phyloP scores from a whole-genome alignment of 495 filamentous ascomycete genomes.

The Aspergillus homomorphus region DNA sequence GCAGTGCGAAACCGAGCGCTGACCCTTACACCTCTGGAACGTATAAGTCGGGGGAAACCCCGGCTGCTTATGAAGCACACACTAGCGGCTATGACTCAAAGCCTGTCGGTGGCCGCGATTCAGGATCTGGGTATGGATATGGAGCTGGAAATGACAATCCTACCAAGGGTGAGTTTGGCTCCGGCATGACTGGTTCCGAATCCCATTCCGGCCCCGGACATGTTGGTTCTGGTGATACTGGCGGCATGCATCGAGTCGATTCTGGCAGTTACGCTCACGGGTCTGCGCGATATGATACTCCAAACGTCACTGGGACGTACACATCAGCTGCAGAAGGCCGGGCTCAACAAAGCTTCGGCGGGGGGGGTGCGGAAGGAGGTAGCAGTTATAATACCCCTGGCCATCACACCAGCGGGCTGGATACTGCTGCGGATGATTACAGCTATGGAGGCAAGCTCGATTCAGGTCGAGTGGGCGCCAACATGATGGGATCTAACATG shows the following conservation, averaged over 20 bases:
- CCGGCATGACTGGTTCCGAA: background rate
- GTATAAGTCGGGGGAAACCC: slow-evolving; percentile 1
- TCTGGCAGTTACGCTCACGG: slow-evolving; percentile 20
- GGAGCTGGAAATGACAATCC: slow-evolving; percentile 11
- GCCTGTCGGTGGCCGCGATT: slow-evolving; percentile 1
- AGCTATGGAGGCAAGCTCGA: slow-evolving; percentile 9
- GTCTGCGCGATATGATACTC: slow-evolving; percentile 5
- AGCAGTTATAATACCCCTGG: slow-evolving; percentile 34
- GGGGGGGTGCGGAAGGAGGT: slow-evolving; percentile 25
- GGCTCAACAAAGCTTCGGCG: slow-evolving; percentile 18
- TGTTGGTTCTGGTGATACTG: background rate
- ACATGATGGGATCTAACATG: slow-evolving; percentile 2
- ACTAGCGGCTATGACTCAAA: slow-evolving; percentile 13
- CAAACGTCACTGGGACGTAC: slow-evolving; percentile 1
- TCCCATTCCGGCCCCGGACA: background rate
- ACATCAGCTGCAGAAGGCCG: background rate
- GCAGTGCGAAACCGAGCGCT: slow-evolving; percentile 25
- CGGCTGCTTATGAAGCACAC: slow-evolving; percentile 10
- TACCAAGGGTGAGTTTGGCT: slow-evolving; percentile 13
- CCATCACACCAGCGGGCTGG: slow-evolving; percentile 4
- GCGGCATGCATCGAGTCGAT: background rate
- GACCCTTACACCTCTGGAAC: slow-evolving; percentile 8
- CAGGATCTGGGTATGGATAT: slow-evolving; percentile 12
- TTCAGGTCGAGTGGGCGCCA: slow-evolving; percentile 1
- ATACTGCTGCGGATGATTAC: slow-evolving; percentile 6